Percentiles rank a stretch among this genome's conserved stretches.
These are phyloP conservation scores for Hypsizygus marmoreus DNA, from an alignment of 768 basidiomycete species.

Conservation along the genomic window DNA sequence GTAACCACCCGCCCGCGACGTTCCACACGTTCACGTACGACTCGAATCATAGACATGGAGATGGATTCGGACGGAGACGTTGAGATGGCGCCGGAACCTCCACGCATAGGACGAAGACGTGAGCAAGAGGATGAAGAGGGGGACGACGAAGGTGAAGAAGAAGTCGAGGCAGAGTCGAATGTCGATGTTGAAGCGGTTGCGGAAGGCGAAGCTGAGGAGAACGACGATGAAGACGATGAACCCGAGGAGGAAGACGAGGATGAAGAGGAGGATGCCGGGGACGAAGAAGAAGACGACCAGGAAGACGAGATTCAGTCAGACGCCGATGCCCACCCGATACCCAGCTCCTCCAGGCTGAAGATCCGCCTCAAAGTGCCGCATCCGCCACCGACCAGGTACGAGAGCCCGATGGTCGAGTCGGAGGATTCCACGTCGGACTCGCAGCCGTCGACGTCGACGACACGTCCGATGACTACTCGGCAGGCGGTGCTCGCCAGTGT, in stretches of 20 bases:
- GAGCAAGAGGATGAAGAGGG: no score
- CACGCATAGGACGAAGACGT: background rate
- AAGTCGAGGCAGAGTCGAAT: constrained; percentile 32
- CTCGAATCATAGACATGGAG: no score
- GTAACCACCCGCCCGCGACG: no score
- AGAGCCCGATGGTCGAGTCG: constrained; percentile 27
- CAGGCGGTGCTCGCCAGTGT: constrained; percentile 73
- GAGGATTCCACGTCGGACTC: constrained; percentile 34
- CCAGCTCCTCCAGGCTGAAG: constrained; percentile 3
- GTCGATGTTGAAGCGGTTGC: no score
- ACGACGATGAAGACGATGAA: constrained; percentile 34
- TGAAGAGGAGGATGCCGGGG: constrained; percentile 38
- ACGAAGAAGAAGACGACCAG: constrained; percentile 39
- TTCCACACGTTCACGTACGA: no score
- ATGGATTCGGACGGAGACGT: constrained; percentile 7
- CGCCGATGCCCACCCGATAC: background rate
- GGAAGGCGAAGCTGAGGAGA: constrained; percentile 40
- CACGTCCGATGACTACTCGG: constrained; percentile 50
- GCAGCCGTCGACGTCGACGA: constrained; percentile 24
- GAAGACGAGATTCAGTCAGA: constrained; percentile 27
- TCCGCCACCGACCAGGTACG: constrained; percentile 15
- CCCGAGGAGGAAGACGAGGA: no score
- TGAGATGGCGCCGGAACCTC: constrained; percentile 6
- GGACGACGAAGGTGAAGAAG: constrained; percentile 30
- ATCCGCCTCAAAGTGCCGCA: constrained; percentile 12